Base-by-base conservation (phyloP, 2,329 filamentous ascomycete genomes). In the Pseudocercospora vitis region DNA sequence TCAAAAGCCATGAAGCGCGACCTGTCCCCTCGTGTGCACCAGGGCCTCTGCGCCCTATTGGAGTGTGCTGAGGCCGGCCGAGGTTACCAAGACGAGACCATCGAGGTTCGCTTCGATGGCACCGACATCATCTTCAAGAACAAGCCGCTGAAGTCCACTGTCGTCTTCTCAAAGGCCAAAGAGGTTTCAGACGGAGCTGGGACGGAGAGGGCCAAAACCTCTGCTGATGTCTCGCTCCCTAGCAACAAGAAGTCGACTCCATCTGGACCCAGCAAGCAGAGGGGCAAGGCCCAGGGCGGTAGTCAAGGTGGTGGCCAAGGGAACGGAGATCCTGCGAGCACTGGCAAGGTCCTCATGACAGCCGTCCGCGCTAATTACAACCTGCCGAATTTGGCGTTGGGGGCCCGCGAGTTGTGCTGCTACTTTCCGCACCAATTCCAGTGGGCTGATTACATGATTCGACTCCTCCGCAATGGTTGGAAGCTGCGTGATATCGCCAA, bases 381-480 rank as follows among this genome's bases (percentile, higher is more conserved):
- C 9, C 14, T 40, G 8, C 35, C 35, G 1, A 14, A 40, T 6
- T 19, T 40, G 7, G 35, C 23, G 6, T 23, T 51, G 18, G 29
- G 35, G 14, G 39, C 49, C 1, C 14, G 9, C 39, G 49, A 51
- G 14, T n/a, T 51, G 4, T 39, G 33, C 11, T 11, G 16, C 1
- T 51, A 32, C 23, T 51, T 44, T 16, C 49, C 49, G 5, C 28
- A 45, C 11, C 49, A 51, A 6, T 7, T 19, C 1, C 29, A 19
- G 2, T 51, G 39, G 35, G 29, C 49, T 1, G 24, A 26, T 28
- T 32, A 44, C 39, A 16, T 45, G 11, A 16, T 51, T 6, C 49
- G 49, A 16, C 39, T 45, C 5, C 14, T 44, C 11, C n/a, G 37
- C 2, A 51, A 51, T 39, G 26, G 19, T 26, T 51, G 49, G 49